Evolutionary conservation across 2,329 filamentous ascomycete species (phyloP), one percentile per base, ranked within the genome.

Genomic region (Fusarium praegraminearum): DNA sequence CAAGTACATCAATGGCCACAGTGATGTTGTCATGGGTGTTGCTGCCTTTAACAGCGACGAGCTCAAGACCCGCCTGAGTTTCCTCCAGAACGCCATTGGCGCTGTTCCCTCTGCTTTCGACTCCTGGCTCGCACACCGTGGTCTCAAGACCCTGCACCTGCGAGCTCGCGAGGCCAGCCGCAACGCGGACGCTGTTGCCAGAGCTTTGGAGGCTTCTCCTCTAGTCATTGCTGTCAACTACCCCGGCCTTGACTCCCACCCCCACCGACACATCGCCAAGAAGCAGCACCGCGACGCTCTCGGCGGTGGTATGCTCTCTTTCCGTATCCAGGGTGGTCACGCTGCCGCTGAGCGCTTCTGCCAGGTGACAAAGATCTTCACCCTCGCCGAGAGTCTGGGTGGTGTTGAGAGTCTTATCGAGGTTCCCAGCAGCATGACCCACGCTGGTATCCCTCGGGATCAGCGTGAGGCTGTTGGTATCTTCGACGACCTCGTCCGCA

Each of bases 1-100:
- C 45, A 99, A 99, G 84, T 99, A 98, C 83, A 98, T 99, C 84
- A 98, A 98, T 80, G 96, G 96, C 52, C 96, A 99, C 84, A 88
- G 90, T 78, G 96, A 99, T 80, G 96, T 99, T 11, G 90, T 98
- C 75, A 99, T 99, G 96, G 96, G 96, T 71, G 92, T 96, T 32
- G 95, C 94, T 47, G 96, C 96, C 52, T 97, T 97, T 87, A 98
- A 98, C 86, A 92, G 91, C 32, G 89, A 93, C 59, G 87, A 89
- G 20, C 86, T 99, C 73, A 90, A 90, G 78, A 84, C 90, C 68
- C 90, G 93, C 43, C 88, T 99, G 24, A 85, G 89, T 53, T 99
- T 98, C 86, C 87, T 99, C 40, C 96, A 99, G 80, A 99, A 99
- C 83, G 96, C 96, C 73, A 97, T 98, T 73, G 96, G 96, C 68